Evolutionary conservation across 2,329 filamentous ascomycete species (phyloP).

Genomic region (Rosellinia necatrix): DNA sequence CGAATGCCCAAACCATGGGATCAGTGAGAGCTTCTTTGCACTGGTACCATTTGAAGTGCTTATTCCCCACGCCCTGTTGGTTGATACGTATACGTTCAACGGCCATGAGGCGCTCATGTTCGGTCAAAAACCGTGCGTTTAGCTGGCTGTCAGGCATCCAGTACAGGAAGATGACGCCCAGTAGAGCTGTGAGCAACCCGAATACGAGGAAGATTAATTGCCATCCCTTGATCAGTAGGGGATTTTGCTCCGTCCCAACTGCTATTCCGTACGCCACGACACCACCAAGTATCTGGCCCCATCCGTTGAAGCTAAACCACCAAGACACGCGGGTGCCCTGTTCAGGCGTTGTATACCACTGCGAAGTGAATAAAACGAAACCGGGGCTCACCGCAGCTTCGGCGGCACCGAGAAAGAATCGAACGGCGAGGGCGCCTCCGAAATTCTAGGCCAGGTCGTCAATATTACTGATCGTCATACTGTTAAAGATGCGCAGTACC

Average conservation of each 20-base stretch:
- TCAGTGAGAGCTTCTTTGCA: slow-evolving; percentile 48
- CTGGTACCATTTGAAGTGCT: slow-evolving; percentile 69
- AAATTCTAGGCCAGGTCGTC: slow-evolving; percentile 36
- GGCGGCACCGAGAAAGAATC: slow-evolving; percentile 49
- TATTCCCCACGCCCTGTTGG: slow-evolving; percentile 70
- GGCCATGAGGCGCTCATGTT: slow-evolving; percentile 61
- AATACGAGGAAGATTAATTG: slow-evolving; percentile 64
- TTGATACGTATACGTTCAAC: slow-evolving; percentile 62
- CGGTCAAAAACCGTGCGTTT: slow-evolving; percentile 53
- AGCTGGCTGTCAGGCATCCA: slow-evolving; percentile 51
- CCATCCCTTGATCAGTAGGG: slow-evolving; percentile 61
- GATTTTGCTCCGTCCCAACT: slow-evolving; percentile 52
- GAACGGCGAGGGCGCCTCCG: slow-evolving; percentile 44
- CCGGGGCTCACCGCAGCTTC: slow-evolving; percentile 44
- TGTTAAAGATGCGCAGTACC: slow-evolving; percentile 2
- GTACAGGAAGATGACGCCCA: slow-evolving; percentile 55
- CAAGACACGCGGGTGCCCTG: slow-evolving; percentile 38
- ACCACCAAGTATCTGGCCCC: slow-evolving; percentile 47
- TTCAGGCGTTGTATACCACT: slow-evolving; percentile 41
- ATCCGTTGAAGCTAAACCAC: slow-evolving; percentile 43
- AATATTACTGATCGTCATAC: neutral
- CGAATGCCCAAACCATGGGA: slow-evolving; percentile 46
- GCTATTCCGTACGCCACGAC: slow-evolving; percentile 49
- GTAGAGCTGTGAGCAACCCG: slow-evolving; percentile 54
- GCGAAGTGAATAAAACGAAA: slow-evolving; percentile 41